phyloP scores from a whole-genome alignment of 805 yeast genomes.

The Ogataea philodendri region DNA sequence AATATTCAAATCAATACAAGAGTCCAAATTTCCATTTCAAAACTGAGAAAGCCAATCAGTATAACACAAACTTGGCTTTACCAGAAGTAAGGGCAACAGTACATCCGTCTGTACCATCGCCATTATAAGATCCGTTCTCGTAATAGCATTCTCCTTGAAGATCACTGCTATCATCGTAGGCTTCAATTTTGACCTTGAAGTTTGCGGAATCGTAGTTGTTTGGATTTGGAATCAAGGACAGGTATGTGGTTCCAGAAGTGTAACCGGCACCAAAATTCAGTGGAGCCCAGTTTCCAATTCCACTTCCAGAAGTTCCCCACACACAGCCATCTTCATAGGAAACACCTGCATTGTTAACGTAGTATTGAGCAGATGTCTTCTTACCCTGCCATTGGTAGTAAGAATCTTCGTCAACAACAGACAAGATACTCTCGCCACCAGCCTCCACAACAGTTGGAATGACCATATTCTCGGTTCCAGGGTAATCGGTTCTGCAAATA shows the following conservation, averaged over 20 bases:
- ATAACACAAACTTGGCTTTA: slow-evolving; percentile 78
- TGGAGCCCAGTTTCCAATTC: slow-evolving; percentile 80
- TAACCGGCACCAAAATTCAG: slow-evolving; percentile 75
- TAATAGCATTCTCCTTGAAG: slow-evolving; percentile 77
- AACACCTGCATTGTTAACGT: slow-evolving; percentile 76
- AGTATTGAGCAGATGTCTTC: slow-evolving; percentile 68
- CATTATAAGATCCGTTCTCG: slow-evolving; percentile 72
- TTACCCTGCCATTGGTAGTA: slow-evolving; percentile 65
- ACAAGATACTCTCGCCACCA: slow-evolving; percentile 49
- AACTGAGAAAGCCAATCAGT: slow-evolving; percentile 34
- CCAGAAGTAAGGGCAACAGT: slow-evolving; percentile 88
- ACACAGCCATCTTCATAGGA: slow-evolving; percentile 65
- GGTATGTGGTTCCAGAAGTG: slow-evolving; percentile 55
- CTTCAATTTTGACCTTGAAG: slow-evolving; percentile 78
- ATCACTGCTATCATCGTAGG: slow-evolving; percentile 56
- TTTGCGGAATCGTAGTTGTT: slow-evolving; percentile 58
- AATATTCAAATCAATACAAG: slow-evolving; percentile 3
- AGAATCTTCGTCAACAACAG: slow-evolving; percentile 58
- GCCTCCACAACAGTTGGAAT: slow-evolving; percentile 64
- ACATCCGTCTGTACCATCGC: slow-evolving; percentile 80
- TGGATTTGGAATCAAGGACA: slow-evolving; percentile 76
- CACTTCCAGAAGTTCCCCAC: slow-evolving; percentile 61
- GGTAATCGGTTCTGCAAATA: slow-evolving; percentile 76
- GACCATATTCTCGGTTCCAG: slow-evolving; percentile 80
- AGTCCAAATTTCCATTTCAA: too few species aligned